Percentiles rank a stretch among this genome's conserved stretches.
Evolutionary conservation across 2,329 filamentous ascomycete genomes (phyloP).

Genomic region (Neocucurbitaria cava): DNA sequence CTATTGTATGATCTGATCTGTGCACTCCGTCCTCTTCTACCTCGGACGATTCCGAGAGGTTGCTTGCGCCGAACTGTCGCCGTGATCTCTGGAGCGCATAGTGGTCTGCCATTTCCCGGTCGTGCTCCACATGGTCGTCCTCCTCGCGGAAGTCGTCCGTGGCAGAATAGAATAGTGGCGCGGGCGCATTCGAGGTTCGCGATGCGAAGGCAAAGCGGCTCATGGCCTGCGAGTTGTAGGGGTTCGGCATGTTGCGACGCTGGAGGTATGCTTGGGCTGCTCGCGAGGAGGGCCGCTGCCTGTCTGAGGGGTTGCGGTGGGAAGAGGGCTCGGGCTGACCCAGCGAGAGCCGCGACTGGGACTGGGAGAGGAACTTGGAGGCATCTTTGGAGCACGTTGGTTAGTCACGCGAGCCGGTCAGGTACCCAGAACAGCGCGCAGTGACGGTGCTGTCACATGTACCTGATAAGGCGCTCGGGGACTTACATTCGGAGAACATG

Average conservation of each 20-base stretch:
- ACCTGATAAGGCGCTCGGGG: constrained; percentile 36
- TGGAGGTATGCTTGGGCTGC: constrained; percentile 59
- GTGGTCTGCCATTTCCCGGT: constrained; percentile 90
- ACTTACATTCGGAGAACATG: constrained; percentile 93
- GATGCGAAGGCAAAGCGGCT: constrained; percentile 81
- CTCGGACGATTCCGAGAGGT: constrained; percentile 84
- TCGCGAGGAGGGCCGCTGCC: constrained; percentile 55
- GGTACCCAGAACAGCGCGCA: constrained; percentile 36
- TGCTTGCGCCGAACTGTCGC: constrained; percentile 83
- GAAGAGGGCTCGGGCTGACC: constrained; percentile 59
- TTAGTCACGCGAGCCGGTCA: constrained; percentile 53
- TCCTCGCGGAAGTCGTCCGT: constrained; percentile 91
- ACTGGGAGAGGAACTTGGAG: constrained; percentile 96
- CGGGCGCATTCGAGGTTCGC: constrained; percentile 76
- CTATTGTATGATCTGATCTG: constrained; percentile 57
- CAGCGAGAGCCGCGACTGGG: constrained; percentile 86
- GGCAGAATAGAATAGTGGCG: constrained; percentile 92
- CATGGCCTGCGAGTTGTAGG: constrained; percentile 75
- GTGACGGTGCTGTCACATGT: constrained; percentile 40
- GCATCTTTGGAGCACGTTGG: constrained; percentile 71
- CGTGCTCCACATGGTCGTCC: constrained; percentile 89
- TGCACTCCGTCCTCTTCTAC: constrained; percentile 72
- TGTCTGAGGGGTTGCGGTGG: constrained; percentile 56
- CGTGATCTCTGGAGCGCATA: constrained; percentile 90
- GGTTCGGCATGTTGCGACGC: constrained; percentile 67